Evolutionary conservation across 305 asterid species (phyloP).

Genomic region (Ilex paraguariensis): DNA sequence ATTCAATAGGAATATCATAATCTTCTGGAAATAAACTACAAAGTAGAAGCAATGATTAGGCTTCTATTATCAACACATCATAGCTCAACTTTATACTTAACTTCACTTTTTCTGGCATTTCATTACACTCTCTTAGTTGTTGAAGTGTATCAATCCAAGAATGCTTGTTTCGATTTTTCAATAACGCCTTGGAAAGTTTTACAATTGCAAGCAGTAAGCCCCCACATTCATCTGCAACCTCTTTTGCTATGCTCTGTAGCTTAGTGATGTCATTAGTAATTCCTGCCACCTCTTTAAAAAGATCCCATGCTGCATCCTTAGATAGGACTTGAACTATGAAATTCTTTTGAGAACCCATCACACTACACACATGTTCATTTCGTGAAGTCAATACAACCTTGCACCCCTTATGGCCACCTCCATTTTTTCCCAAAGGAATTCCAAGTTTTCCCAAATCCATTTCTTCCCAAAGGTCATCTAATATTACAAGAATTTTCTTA

Average conservation of each 20-base stretch:
- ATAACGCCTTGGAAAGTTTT: conserved; percentile 6
- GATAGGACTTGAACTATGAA: neutral
- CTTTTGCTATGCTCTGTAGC: no score
- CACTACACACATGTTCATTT: neutral
- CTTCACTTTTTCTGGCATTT: conserved; percentile 4
- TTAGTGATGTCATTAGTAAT: no score
- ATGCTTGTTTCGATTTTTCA: neutral
- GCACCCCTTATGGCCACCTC: neutral
- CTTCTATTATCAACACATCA: conserved; percentile 2
- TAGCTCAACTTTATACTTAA: conserved; percentile 11
- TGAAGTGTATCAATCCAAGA: conserved; percentile 6
- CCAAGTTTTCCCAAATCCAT: conserved; percentile 8
- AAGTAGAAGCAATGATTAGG: conserved; percentile 19
- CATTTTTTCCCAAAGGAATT: neutral
- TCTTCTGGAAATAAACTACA: conserved; percentile 24
- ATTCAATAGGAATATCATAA: neutral
- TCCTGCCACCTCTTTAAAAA: no score
- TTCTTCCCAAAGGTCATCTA: conserved; percentile 20
- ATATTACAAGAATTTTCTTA: conserved; percentile 11
- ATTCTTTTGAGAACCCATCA: conserved; percentile 2
- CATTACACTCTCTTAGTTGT: neutral
- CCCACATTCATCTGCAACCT: no score
- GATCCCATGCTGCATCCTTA: no score
- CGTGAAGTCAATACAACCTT: conserved; percentile 13
- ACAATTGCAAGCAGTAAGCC: neutral